Evolutionary conservation across 192 early-diverging fungal species (phyloP), one percentile per base, ranked within the genome.

Genomic region (Entomortierella beljakovae): DNA sequence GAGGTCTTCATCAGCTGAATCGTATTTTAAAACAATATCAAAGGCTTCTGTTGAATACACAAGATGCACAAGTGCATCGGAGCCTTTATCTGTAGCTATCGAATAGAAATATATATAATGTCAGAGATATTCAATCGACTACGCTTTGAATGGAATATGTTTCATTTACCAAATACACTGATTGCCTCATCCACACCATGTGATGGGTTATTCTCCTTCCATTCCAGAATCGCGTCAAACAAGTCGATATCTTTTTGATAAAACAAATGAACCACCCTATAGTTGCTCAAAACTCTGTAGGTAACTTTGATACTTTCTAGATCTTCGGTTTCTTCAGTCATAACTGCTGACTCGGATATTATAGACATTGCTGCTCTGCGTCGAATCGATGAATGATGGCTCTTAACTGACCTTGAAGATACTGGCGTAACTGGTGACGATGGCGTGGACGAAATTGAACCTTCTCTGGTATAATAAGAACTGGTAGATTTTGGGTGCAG

Each of bases 21-120:
- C 60, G 31, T 76, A 68, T 38, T 76, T 76, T 15, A 76, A 38
- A 38, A 68, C 49, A 37, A 76, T 56, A 32, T 68, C 72, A 34
- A 76, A 76, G n/a, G 72, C 72, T 53, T 68, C 64, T 28, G 72
- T 68, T 16, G 72, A 76, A 37, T 76, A 76, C 0, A 76, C 64
- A 2, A 68, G 64, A 7, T 76, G 57, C 6, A 64, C 72, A 25
- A 76, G n/a, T 18, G 72, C 72, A 51, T 76, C 72, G 1, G 72
- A 34, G n/a, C 72, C 64, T 26, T 38, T 54, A n/a, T 31, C 72
- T 6, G 57, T 35, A 6, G 51, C 72, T 76, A 55, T 7, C 35
- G 26, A 3, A 35, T 56, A 33, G 13, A 25, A 52, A 53, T 11
- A 33, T 11, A 61, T 20, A 28, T 2, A 16, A 18, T 15, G n/a